Evolutionary conservation across 371 early-diverging fungal genomes (phyloP).

Genomic region (Mortierella sp.): DNA sequence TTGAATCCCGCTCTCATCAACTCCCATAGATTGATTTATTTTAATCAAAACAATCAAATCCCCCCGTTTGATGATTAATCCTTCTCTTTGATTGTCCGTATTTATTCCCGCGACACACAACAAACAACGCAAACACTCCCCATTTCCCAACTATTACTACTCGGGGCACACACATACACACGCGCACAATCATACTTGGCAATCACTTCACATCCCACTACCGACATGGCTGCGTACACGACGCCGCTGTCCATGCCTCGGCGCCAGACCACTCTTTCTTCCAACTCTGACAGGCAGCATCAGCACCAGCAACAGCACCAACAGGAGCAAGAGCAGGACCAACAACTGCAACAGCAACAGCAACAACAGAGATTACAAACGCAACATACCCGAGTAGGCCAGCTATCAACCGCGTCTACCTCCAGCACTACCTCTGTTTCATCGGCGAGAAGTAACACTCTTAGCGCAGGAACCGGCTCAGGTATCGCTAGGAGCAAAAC

Average conservation of each 20-base stretch:
- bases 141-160: not conserved
- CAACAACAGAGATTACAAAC: not conserved
- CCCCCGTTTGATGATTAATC: not conserved
- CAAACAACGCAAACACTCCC: not conserved
- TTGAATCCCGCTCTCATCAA: not conserved
- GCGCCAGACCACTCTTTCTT: conserved; percentile 5
- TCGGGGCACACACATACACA: not conserved
- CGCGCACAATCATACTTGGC: not conserved
- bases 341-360: conserved; percentile 3
- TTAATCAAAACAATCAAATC: not conserved
- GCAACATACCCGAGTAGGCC: not conserved
- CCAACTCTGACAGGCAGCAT: conserved; percentile 1
- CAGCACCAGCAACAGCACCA: conserved; percentile 10
- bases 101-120: conserved; percentile 3
- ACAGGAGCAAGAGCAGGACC: not conserved
- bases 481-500: too few species aligned
- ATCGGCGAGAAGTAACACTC: not conserved
- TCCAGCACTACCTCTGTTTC: not conserved
- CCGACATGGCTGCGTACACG: conserved; percentile 15
- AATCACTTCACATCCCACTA: not conserved
- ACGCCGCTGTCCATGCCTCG: conserved; percentile 19
- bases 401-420: not conserved
- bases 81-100: not conserved
- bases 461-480: not conserved
- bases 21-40: not conserved